Evolutionary conservation across 345 rosid species (phyloP).

Genomic region (Psidium friedrichsthalianum): DNA sequence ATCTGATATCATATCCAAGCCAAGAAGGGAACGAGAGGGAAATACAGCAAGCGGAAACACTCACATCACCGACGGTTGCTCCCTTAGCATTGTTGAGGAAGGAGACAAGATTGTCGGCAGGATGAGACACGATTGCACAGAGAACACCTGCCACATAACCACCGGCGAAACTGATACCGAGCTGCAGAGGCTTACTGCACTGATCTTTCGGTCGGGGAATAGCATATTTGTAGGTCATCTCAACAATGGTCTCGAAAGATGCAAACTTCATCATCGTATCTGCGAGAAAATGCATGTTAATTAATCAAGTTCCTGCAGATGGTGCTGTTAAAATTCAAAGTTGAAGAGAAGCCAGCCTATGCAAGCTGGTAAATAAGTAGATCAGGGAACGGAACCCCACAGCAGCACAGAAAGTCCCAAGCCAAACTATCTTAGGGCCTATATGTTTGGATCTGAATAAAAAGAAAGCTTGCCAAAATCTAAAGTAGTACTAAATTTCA

Average conservation of each 20-base stretch:
- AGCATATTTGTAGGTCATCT: conserved; percentile 62
- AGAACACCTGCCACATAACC: conserved; percentile 88
- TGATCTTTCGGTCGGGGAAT: conserved; percentile 79
- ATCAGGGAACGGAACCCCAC: neutral
- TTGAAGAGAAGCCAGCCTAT: neutral
- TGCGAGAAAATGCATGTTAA: conserved; percentile 15
- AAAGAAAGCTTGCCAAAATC: neutral
- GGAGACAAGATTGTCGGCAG: conserved; percentile 95
- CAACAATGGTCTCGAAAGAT: conserved; percentile 82
- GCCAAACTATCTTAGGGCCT: neutral
- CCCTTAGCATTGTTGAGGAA: conserved; percentile 95
- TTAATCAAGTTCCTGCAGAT: neutral
- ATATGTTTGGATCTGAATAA: neutral
- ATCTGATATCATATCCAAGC: neutral
- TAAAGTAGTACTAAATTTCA: neutral
- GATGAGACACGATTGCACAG: conserved; percentile 89
- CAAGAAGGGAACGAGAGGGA: neutral
- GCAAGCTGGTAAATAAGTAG: neutral
- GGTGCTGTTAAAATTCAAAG: neutral
- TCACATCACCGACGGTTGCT: conserved; percentile 75
- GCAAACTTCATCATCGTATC: conserved; percentile 99
- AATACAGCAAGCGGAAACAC: conserved; percentile 3
- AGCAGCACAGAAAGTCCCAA: neutral
- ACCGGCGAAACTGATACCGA: conserved; percentile 86
- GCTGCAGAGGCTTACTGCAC: conserved; percentile 68